Evolutionary conservation across 768 basidiomycete species (phyloP), one percentile per base, ranked within the genome.

Genomic region (Rhizopogon vulgaris): DNA sequence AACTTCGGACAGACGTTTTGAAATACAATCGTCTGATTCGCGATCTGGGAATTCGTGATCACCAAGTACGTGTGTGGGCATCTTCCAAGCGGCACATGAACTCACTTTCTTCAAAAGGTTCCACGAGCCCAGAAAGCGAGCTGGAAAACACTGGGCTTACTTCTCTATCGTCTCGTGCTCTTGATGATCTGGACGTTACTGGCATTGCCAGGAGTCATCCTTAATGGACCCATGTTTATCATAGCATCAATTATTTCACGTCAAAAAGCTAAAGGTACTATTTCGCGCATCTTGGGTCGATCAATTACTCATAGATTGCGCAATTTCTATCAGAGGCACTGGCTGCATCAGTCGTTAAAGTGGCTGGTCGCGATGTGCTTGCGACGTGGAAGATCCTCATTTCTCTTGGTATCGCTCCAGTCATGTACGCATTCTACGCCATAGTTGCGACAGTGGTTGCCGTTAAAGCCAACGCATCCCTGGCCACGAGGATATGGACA

Each of bases 351-450:
- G 83, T 82, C 4, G 95, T 98, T 65, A 98, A 98, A 71, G 83
- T 98, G 48, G 90, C 90, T 17, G 95, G 85, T n/a, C 80, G 90
- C 38, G 95, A 98, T 60, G 95, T 97, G n/a, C 74, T 98, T 15
- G 94, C 92, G 0, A 94, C 94, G 4, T 98, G 95, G 95, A 98
- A 98, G 67, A 84, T 98, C 32, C 78, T 98, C 28, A 92, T 98
- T 51, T 94, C 92, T 3, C 73, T 97, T 51, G 95, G 85, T n/a
- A 75, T 90, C 38, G 87, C 92, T 4, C 95, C 95, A 9, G 73
- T 94, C 6, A 71, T 97, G 36, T 97, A 95, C 72, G 66, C 79
- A 4, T 69, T 89, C 59, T 97, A 96, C 68, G 90, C 91, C 27
- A 69, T 87, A 61, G 64, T 93, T 27, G 90, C 92, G 15, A 86